Evolutionary conservation across 768 basidiomycete genomes (phyloP), one percentile per base, ranked within the genome.

Genomic region (Pulveroboletus sp.): DNA sequence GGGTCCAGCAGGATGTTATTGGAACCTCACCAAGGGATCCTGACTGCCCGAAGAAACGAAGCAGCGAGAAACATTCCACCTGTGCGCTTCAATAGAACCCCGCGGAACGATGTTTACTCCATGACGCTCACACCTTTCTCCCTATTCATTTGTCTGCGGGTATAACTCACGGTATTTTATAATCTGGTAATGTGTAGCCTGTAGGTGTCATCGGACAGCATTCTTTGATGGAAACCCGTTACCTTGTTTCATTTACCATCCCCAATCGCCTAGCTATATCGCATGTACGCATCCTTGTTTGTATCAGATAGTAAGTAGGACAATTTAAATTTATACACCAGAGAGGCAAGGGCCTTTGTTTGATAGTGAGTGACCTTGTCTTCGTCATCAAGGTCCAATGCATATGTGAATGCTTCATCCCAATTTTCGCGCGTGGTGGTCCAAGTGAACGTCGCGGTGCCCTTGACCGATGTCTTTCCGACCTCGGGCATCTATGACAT

Each of bases 361-460:
- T 39, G 78, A 71, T 82, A 83, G 38, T 73, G 69, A 21, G 69
- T 69, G n/a, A 86, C 69, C 64, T 78, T 83, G 47, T 66, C 59
- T 27, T 75, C 73, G 21, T 78, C 71, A 47, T 83, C 82, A 59
- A 84, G 84, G 60, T 80, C 79, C 53, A 85, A 63, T 15, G 76
- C 70, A 56, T 84, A 84, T 8, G 71, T 66, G 57, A 85, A 86
- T 14, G 70, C 73, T 69, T 85, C 84, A 26, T 79, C 66, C 83
- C 84, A 85, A 42, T 71, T 72, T 60, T 83, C 70, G 39, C 62
- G 58, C 5, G 78, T 79, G 52, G 70, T 66, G 49, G 58, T 61
- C 83, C 84, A 85, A 2, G 74, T 79, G 63, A 85, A 85, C 18
- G 50, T 70, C 10, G 77, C 82, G 44, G 51, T 63, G 6, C 82